A percentile compares a stretch with the other conserved stretches of the same genome.
These are phyloP conservation scores for Lotmaria passim DNA, from an alignment of 208 protist species.

Conservation along the genomic window DNA sequence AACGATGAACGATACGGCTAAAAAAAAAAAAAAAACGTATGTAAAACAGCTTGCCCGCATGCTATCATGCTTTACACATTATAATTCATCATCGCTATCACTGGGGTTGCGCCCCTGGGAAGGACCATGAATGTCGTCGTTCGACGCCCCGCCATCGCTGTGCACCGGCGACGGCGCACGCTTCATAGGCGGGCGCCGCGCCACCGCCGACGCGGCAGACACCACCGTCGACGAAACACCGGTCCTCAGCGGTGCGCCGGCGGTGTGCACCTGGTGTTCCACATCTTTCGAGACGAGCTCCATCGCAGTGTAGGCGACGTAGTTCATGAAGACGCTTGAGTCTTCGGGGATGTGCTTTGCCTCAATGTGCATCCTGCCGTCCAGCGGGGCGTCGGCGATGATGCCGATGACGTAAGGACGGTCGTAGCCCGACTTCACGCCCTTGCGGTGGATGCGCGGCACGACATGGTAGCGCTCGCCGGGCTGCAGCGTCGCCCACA, in stretches of 20 bases:
- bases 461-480: conserved; percentile 64
- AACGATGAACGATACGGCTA: background rate
- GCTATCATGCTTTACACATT: no score
- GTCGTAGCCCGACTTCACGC: conserved; percentile 41
- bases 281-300: conserved; percentile 26
- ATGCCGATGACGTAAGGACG: conserved; percentile 61
- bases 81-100: conserved; percentile 27
- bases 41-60: no score
- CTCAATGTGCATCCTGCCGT: conserved; percentile 48
- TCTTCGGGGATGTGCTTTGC: conserved; percentile 41
- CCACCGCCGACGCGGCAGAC: conserved; percentile 3
- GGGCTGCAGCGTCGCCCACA: conserved; percentile 63
- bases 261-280: conserved; percentile 48
- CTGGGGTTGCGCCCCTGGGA: background rate
- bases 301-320: conserved; percentile 31
- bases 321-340: conserved; percentile 56
- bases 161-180: background rate
- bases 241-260: conserved; percentile 17
- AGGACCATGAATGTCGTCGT: background rate
- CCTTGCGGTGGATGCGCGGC: conserved; percentile 63
- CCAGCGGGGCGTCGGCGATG: conserved; percentile 30
- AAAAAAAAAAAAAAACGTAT: background rate
- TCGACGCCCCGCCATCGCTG: conserved; percentile 7
- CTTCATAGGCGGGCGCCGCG: conserved; percentile 3
- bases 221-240: conserved; percentile 18